Conservation (phyloP, 441 rosid genomes). For the Euphorbia corollata region DNA sequence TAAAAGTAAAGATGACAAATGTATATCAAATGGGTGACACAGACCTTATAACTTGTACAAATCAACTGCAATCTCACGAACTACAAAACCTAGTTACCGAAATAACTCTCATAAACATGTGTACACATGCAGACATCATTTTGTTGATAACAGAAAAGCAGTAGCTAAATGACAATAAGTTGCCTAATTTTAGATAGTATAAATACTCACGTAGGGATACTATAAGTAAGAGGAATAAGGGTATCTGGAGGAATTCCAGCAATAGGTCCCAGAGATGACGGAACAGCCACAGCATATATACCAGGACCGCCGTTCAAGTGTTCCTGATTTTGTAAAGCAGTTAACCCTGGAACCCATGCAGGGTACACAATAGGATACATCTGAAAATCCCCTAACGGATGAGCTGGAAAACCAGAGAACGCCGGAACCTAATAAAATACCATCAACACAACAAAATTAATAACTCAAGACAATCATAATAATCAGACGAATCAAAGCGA, state of each 20-base stretch:
- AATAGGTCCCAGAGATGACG: constrained; percentile 46
- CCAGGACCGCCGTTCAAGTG: constrained; percentile 66
- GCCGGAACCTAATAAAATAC: constrained; percentile 38
- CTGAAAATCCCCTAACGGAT: constrained; percentile 43
- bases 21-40: neutral
- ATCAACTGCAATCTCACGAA: neutral
- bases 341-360: constrained; percentile 35
- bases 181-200: neutral
- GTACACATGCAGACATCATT: no score
- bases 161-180: neutral
- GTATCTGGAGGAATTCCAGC: constrained; percentile 61
- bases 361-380: constrained; percentile 64
- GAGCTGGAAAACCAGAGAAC: constrained; percentile 34
- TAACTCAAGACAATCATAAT: neutral
- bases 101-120: neutral
- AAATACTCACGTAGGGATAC: constrained; percentile 67
- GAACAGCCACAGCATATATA: constrained; percentile 72
- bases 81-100: neutral
- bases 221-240: constrained; percentile 84
- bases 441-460: neutral
- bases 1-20: neutral
- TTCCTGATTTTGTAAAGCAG: constrained; percentile 43
- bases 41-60: neutral
- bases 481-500: neutral
- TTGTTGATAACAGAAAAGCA: neutral